Percentiles rank a stretch among this genome's conserved stretches.
These are phyloP conservation scores for Pleurotus pulmonarius DNA, from an alignment of 768 basidiomycete species.

Conservation along the genomic window DNA sequence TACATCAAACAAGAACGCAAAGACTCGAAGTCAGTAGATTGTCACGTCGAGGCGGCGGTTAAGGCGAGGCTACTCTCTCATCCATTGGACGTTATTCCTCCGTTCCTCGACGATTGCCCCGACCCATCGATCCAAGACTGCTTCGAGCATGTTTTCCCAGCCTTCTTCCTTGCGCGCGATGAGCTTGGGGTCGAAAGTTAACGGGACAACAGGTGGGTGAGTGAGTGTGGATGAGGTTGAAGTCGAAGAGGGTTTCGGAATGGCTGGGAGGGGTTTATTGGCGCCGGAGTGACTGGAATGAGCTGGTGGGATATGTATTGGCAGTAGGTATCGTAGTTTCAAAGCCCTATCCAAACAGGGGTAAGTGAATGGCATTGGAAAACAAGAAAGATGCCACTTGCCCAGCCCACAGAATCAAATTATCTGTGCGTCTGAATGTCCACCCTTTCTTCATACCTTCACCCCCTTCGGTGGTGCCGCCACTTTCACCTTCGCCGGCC, in stretches of 20 bases:
- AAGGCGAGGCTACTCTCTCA: too few relatives aligned
- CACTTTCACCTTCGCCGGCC: conserved; percentile 22
- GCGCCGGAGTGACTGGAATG: conserved; percentile 10
- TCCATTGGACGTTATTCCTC: conserved; percentile 30
- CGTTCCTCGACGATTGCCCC: conserved; percentile 64
- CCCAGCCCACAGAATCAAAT: conserved; percentile 83
- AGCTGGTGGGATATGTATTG: conserved; percentile 53
- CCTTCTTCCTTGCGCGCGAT: conserved; percentile 73
- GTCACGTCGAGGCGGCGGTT: too few relatives aligned
- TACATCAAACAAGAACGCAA: too few relatives aligned
- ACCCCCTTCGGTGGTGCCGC: conserved; percentile 23
- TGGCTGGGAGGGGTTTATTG: too few relatives aligned
- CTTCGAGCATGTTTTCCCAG: conserved; percentile 80
- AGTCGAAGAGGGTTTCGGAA: too few relatives aligned
- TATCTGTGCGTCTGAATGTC: conserved; percentile 87
- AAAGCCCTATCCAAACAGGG: conserved; percentile 49
- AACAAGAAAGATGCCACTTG: conserved; percentile 12
- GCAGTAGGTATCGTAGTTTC: conserved; percentile 77
- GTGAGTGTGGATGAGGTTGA: too few relatives aligned
- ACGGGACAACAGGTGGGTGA: conserved; percentile 30
- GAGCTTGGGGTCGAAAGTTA: conserved; percentile 68
- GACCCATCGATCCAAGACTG: conserved; percentile 61
- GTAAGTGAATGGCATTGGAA: not conserved
- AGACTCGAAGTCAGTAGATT: too few relatives aligned
- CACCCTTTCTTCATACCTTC: conserved; percentile 57